Conservation (phyloP, 164 flowering plant genomes). For the Chimonanthus salicifolius region DNA sequence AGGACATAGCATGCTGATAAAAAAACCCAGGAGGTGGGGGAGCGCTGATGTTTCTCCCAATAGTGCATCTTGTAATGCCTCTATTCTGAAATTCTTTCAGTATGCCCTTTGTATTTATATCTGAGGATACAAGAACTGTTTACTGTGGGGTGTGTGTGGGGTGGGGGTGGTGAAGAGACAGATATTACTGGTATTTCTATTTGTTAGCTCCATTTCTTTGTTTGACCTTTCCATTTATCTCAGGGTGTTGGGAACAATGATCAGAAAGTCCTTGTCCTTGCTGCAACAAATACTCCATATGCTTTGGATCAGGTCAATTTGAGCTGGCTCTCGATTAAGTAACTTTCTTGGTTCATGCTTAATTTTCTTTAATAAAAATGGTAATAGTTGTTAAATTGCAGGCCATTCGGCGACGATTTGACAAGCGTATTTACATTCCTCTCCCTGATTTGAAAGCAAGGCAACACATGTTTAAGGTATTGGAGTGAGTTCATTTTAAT, state of each 20-base stretch:
- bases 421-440: slow-evolving; percentile 96
- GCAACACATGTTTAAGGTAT: slow-evolving; percentile 95
- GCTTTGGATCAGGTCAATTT: slow-evolving; percentile 85
- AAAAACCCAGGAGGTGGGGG: too few species aligned
- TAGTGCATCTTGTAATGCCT: too few species aligned
- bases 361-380: background rate
- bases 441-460: slow-evolving; percentile 95
- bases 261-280: slow-evolving; percentile 96
- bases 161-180: too few species aligned
- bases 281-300: slow-evolving; percentile 99
- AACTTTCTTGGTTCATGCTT: background rate
- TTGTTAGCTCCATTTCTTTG: slow-evolving; percentile 2
- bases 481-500: background rate
- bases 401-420: slow-evolving; percentile 96
- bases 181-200: background rate
- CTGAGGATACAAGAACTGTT: too few species aligned
- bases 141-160: too few species aligned
- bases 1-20: too few species aligned
- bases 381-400: slow-evolving; percentile 17
- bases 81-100: too few species aligned
- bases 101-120: too few species aligned
- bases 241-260: slow-evolving; percentile 97
- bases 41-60: too few species aligned
- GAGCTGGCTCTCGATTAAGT: background rate
- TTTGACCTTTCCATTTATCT: slow-evolving; percentile 7